These are phyloP conservation scores for Colletotrichum tamarilloi DNA, from an alignment of 2,329 filamentous ascomycete species.

Conservation along the genomic window DNA sequence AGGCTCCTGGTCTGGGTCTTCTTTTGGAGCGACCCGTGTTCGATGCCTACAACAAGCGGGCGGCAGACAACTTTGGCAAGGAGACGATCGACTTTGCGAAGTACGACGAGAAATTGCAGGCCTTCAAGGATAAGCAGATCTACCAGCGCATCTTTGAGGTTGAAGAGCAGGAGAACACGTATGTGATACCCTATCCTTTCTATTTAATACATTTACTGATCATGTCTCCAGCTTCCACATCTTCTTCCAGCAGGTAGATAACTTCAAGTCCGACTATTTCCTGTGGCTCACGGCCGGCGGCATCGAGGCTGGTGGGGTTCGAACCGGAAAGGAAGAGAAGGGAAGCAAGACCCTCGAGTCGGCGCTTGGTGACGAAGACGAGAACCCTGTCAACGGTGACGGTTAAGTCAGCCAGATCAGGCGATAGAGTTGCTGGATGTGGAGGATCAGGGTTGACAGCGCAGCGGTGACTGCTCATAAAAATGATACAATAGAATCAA, in stretches of 20 bases:
- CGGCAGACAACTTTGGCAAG: conserved; percentile 70
- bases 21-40: conserved; percentile 93
- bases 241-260: conserved; percentile 84
- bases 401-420: conserved; percentile 41
- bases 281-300: conserved; percentile 80
- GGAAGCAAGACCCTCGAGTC: conserved; percentile 49
- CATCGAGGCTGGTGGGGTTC: conserved; percentile 67
- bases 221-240: conserved; percentile 71
- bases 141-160: conserved; percentile 92
- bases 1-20: conserved; percentile 89
- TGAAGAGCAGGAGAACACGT: conserved; percentile 89
- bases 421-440: neutral
- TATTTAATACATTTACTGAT: conserved; percentile 29
- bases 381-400: conserved; percentile 59
- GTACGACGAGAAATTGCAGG: conserved; percentile 81
- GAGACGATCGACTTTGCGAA: conserved; percentile 82
- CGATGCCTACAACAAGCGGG: conserved; percentile 84
- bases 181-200: conserved; percentile 53
- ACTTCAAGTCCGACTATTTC: conserved; percentile 78
- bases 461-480: neutral
- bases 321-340: conserved; percentile 53
- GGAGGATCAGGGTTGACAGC: neutral
- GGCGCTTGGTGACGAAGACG: conserved; percentile 55
- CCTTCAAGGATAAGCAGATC: conserved; percentile 92
- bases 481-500: neutral